Evolutionary conservation across 345 rosid genomes (phyloP).

Genomic region (Capsella bursapastoris): DNA sequence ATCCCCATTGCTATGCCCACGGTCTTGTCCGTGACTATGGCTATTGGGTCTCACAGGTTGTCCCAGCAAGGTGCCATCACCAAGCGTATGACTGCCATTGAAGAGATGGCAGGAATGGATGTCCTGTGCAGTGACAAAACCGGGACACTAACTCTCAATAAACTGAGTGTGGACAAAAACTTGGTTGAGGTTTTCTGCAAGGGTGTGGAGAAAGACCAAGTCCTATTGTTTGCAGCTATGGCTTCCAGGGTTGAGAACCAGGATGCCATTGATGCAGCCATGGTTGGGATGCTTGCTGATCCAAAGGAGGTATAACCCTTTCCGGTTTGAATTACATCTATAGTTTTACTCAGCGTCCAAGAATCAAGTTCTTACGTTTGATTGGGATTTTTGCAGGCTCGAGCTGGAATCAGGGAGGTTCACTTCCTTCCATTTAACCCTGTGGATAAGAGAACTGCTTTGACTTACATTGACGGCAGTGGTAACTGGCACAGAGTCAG

Average conservation of each 20-base stretch:
- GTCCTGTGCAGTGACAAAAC: constrained; percentile 92
- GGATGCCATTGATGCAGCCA: constrained; percentile 92
- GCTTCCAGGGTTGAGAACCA: constrained; percentile 89
- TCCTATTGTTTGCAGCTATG: constrained; percentile 74
- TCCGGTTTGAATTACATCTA: not conserved
- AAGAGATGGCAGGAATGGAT: constrained; percentile 95
- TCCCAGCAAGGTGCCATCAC: constrained; percentile 94
- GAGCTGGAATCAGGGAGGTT: constrained; percentile 73
- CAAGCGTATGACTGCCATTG: constrained; percentile 94
- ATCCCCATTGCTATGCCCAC: constrained; percentile 98
- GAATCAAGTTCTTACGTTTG: constrained; percentile 26
- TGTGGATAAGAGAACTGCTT: constrained; percentile 85
- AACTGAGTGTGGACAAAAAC: constrained; percentile 72
- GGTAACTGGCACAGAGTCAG: constrained; percentile 83
- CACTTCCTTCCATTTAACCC: constrained; percentile 91
- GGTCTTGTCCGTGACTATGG: constrained; percentile 91
- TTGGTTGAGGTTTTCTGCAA: constrained; percentile 80
- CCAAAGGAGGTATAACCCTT: constrained; percentile 68
- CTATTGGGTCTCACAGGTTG: constrained; percentile 83
- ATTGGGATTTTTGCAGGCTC: constrained; percentile 52
- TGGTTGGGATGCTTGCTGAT: constrained; percentile 87
- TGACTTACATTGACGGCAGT: constrained; percentile 72
- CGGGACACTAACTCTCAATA: constrained; percentile 84
- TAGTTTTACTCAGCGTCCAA: not conserved
- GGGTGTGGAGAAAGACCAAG: constrained; percentile 72